These are phyloP conservation scores for Macrotyloma uniflorum DNA, from an alignment of 306 rosid species.

Conservation along the genomic window DNA sequence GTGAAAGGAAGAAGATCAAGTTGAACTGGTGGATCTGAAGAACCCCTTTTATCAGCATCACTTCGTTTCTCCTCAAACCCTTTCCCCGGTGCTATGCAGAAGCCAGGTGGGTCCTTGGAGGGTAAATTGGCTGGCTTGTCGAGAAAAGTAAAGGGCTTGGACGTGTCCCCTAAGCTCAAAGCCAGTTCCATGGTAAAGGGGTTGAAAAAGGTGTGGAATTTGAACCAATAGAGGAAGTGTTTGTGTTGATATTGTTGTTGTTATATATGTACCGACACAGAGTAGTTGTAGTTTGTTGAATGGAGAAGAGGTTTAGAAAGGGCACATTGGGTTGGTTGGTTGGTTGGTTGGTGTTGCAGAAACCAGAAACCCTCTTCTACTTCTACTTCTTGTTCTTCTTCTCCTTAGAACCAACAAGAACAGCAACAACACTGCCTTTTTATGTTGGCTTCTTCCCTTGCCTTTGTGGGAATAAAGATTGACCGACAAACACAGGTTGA, in stretches of 20 bases:
- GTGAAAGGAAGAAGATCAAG: slow-evolving; percentile 78
- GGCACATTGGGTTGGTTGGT: not conserved
- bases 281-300: too few species aligned
- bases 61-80: not conserved
- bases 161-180: slow-evolving; percentile 82
- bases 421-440: slow-evolving; percentile 1
- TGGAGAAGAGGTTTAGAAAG: too few species aligned
- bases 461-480: slow-evolving; percentile 50
- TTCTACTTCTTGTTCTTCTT: not conserved
- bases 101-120: slow-evolving; percentile 51
- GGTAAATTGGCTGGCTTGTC: slow-evolving; percentile 40
- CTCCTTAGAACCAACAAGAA: not conserved
- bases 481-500: slow-evolving; percentile 90
- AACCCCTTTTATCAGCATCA: slow-evolving; percentile 41
- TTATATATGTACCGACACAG: not conserved
- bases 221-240: not conserved
- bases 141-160: slow-evolving; percentile 52
- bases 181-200: slow-evolving; percentile 68
- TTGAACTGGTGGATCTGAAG: slow-evolving; percentile 73
- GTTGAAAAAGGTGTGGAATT: not conserved
- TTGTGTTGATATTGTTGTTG: not conserved
- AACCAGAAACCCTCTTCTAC: not conserved
- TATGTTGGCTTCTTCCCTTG: slow-evolving; percentile 16
- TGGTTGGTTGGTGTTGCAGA: too few species aligned
- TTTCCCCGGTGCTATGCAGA: slow-evolving; percentile 47